Base-by-base conservation (phyloP, 2,329 filamentous ascomycete species). In the Colletotrichum lentis region DNA sequence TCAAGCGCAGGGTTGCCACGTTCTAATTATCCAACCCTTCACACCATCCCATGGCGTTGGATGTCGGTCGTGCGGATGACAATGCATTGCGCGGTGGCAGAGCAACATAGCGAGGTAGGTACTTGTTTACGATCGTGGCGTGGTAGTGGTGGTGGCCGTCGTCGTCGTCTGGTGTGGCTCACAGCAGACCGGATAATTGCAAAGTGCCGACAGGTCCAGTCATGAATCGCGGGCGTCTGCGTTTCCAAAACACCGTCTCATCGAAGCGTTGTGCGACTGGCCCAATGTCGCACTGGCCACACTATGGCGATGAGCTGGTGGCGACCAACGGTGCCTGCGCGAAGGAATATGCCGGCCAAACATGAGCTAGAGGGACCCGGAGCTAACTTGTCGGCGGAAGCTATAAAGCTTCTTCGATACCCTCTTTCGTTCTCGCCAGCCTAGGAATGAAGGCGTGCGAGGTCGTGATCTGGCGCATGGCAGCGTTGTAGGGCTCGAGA, bases 401-500 rank as follows among this genome's bases (percentile, higher is more conserved):
- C 50, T 50, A 52, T n/a, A 46, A 56, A 16, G 58, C 58, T 60
- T 44, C 2, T 20, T 31, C 39, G 24, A 66, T 62, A 62, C 41
- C 63, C 63, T 62, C 50, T 41, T 50, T 62, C 14, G 5, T 35
- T 31, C 22, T 46, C 16, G 18, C 46, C 46, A 49, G 41, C 47
- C 27, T 43, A n/a, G 27, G 39, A 44, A 37, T 27, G 49, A 54
- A 60, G 27, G 37, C 31, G 41, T 43, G 18, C 49, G 14, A 65
- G 50, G 56, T 47, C 8, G 22, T 43, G 62, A 24, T 24, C 47
- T 39, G 31, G 49, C 47, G 63, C 63, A 24, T 43, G 31, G 64
- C 39, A 67, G 43, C 53, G 44, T 54, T 57, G 53, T 65, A 60
- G 43, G 43, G 61, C 18, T 60, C 37, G n/a, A 68, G 49, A 68